phyloP scores from a whole-genome alignment of 163 green algal genomes.

The Scenedesmus sp. region DNA sequence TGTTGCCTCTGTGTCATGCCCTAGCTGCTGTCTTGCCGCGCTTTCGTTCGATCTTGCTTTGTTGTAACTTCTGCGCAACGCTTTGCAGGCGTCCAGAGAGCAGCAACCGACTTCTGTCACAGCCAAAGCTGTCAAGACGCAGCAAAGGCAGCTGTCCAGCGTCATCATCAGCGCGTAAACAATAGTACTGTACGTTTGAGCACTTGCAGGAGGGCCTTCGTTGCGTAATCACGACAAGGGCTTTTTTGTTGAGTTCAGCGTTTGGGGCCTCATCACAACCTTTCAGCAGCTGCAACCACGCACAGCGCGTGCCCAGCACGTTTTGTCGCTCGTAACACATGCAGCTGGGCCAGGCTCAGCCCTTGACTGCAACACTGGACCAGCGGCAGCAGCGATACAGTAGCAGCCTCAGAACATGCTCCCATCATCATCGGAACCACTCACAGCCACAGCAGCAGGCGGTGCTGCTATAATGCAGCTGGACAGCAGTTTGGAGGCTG shows the following conservation, averaged over 20 bases:
- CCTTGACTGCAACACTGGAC: background rate
- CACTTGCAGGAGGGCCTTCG: background rate
- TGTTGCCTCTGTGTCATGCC: background rate
- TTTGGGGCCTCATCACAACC: background rate
- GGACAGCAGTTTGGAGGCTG: background rate
- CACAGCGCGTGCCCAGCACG: background rate
- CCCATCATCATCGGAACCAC: background rate
- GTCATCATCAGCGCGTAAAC: background rate
- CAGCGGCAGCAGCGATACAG: background rate
- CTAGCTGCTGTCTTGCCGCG: background rate
- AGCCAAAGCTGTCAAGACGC: background rate
- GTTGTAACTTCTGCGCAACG: background rate
- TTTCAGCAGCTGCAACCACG: background rate
- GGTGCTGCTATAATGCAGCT: background rate
- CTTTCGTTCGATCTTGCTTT: background rate
- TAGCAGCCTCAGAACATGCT: background rate
- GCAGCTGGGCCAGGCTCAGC: background rate
- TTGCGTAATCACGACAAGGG: background rate
- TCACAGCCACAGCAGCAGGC: background rate
- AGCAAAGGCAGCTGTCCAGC: background rate
- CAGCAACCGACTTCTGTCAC: slow-evolving; percentile 3
- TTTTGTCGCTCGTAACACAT: background rate
- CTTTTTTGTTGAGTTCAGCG: background rate
- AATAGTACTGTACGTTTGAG: background rate
- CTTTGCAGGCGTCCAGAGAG: background rate